A percentile compares a stretch with the other conserved stretches of the same genome.
Evolutionary conservation across 192 early-diverging fungal genomes (phyloP).

Genomic region (Podila verticillata): DNA sequence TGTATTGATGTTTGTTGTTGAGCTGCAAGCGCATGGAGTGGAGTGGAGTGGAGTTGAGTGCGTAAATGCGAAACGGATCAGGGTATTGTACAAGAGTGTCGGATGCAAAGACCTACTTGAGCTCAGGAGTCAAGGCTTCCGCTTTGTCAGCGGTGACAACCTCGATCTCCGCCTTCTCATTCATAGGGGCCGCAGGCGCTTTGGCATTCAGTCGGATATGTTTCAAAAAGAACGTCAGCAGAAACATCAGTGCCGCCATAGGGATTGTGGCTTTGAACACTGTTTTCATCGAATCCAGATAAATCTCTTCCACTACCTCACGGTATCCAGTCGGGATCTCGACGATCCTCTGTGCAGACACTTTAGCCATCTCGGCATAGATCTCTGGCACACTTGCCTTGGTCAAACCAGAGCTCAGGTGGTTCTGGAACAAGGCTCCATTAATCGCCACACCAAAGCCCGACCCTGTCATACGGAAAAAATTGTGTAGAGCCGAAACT

Average conservation of each 20-base stretch:
- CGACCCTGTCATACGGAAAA: slow-evolving; percentile 55
- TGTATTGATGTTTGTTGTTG: too few species aligned
- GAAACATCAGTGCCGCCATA: slow-evolving; percentile 41
- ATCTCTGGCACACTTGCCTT: slow-evolving; percentile 10
- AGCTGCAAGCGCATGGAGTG: too few species aligned
- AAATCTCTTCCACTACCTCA: slow-evolving; percentile 20
- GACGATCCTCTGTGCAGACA: slow-evolving; percentile 35
- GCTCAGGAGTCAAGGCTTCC: background rate
- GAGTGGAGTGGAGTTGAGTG: background rate
- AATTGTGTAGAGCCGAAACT: slow-evolving; percentile 55
- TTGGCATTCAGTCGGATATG: slow-evolving; percentile 32
- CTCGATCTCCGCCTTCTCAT: background rate
- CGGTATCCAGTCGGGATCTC: slow-evolving; percentile 21
- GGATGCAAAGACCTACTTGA: background rate
- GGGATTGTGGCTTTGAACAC: slow-evolving; percentile 51
- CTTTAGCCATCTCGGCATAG: slow-evolving; percentile 14
- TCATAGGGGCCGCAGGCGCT: background rate
- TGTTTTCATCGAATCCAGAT: slow-evolving; percentile 40
- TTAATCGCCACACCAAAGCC: slow-evolving; percentile 70
- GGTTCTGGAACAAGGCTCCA: slow-evolving; percentile 65
- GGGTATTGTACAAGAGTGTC: background rate
- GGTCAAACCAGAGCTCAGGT: background rate
- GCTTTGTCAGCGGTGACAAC: background rate
- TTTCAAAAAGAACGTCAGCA: slow-evolving; percentile 34
- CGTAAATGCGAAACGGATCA: too few species aligned